Evolutionary conservation across 1,139 yeast genomes (phyloP), one percentile per base, ranked within the genome.

Genomic region (Pneumocystis oryctolagi): DNA sequence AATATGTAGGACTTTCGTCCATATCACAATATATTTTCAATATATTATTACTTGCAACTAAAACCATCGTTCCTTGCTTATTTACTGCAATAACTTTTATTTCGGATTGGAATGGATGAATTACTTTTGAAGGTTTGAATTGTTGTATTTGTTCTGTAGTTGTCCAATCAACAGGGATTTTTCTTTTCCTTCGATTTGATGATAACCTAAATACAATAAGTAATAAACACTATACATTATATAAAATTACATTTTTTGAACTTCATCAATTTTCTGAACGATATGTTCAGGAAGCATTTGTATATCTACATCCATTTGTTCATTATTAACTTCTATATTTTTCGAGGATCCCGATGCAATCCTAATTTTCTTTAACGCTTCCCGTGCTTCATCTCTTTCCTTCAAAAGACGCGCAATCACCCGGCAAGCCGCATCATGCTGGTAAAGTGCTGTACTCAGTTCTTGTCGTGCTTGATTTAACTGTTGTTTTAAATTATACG

Each of bases 371-470:
- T 80, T 79, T 65, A 87, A 75, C 1, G 88, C 87, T 5, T 71
- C 72, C 62, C 78, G 77, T 1, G 88, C 85, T 63, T 85, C 90
- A 68, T 89, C 95, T 59, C 94, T 74, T 69, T 89, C 96, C 64
- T 78, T 78, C 9, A 84, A 77, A 1, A 89, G 83, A 58, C 80
- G 79, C 6, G 95, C 84, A 0, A 94, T 95, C 2, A 90, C 96
- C 64, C 89, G 77, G 2, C 87, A 83, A 0, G 97, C 95, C 0
- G 97, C 97, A 72, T 90, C 97, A 68, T 86, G 87, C 68, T 84
- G 87, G 70, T 89, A 89, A 56, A 89, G 75, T 0, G 95, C 85
- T 3, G 86, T 75, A 28, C 67, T 64, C 0, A 90, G 74, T 70
- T 89, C 94, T 69, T 85, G 82, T 66, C 86, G 79, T 1, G 92